These are phyloP conservation scores for Naganishia cerealis DNA, from an alignment of 1,284 basidiomycete genomes.

Conservation along the genomic window DNA sequence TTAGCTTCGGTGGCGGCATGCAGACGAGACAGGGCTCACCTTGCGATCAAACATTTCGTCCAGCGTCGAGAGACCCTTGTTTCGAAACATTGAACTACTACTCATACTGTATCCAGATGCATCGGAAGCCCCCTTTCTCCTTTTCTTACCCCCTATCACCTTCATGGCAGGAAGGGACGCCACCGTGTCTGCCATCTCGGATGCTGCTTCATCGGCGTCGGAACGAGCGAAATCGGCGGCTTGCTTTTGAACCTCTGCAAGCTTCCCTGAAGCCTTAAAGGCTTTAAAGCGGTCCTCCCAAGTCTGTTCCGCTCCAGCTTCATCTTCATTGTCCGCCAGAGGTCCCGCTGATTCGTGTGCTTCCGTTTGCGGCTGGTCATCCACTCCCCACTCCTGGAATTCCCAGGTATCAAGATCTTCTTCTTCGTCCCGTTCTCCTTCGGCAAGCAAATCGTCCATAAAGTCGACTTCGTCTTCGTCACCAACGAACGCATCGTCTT, in stretches of 20 bases:
- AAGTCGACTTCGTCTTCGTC: constrained; percentile 55
- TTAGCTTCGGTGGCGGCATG: background rate
- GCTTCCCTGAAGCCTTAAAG: constrained; percentile 62
- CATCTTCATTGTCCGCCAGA: constrained; percentile 45
- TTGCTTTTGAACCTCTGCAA: constrained; percentile 51
- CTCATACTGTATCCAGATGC: constrained; percentile 95
- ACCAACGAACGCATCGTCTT: constrained; percentile 91
- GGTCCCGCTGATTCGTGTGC: constrained; percentile 38
- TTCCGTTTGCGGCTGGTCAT: constrained; percentile 40
- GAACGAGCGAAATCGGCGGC: constrained; percentile 39
- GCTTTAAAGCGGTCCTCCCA: constrained; percentile 76
- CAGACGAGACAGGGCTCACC: constrained; percentile 57
- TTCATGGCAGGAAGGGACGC: constrained; percentile 63
- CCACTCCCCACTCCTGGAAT: constrained; percentile 60
- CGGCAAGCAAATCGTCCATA: constrained; percentile 49
- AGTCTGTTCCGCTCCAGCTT: constrained; percentile 43
- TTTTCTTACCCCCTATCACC: constrained; percentile 69
- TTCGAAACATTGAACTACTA: constrained; percentile 91
- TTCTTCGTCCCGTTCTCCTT: constrained; percentile 60
- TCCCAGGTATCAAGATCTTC: constrained; percentile 46
- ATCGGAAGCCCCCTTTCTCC: constrained; percentile 68
- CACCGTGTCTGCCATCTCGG: constrained; percentile 80
- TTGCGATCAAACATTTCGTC: constrained; percentile 87
- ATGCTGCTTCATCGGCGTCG: constrained; percentile 53
- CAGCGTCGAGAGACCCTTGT: constrained; percentile 78